Evolutionary conservation across 257 asterid genomes (phyloP), one percentile per base, ranked within the genome.

Genomic region (Rhazya stricta): DNA sequence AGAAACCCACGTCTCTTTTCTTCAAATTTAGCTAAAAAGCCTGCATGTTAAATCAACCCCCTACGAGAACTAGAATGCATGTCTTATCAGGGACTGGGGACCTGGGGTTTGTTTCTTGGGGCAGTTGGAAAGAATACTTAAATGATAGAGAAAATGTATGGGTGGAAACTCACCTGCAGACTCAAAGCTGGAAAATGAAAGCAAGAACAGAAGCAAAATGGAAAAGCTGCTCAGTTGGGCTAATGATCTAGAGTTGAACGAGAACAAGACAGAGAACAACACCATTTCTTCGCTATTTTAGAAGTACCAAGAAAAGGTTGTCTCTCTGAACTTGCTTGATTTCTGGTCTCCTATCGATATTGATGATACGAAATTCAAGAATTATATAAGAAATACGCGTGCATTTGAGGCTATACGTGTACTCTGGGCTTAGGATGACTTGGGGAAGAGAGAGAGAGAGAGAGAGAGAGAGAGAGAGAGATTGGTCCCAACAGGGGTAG

Each of bases 141-240:
- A 30, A 46, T 27, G 23, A n/a, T 18, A 54, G 12, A 53, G 30
- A 45, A 21, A 30, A 29, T 16, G 54, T 25, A 62, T 37, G 43
- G 39, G 63, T 23, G 18, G 29, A 8, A 21, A 76, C 73, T 76
- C 62, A 79, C 86, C 81, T 79, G 83, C 74, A 75, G 68, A 72
- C 23, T 60, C 41, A 67, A 68, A 50, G 74, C 74, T 48, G 65
- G 80, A 60, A 58, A 75, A 74, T 23, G 79, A 73, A 76, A 68
- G 43, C 77, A 77, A 68, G 77, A 79, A 69, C 0, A 69, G 37
- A 11, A 74, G 60, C 74, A 73, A 67, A 73, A 77, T 36, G 23
- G 54, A 12, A 3, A 2, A 34, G 69, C 43, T 68, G 53, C 39
- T 25, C 62, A 53, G 48, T 29, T 65, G 77, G 5, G 50, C 63